Conservation (phyloP, 2,329 filamentous ascomycete genomes). For the Tolypocladium inflatum region DNA sequence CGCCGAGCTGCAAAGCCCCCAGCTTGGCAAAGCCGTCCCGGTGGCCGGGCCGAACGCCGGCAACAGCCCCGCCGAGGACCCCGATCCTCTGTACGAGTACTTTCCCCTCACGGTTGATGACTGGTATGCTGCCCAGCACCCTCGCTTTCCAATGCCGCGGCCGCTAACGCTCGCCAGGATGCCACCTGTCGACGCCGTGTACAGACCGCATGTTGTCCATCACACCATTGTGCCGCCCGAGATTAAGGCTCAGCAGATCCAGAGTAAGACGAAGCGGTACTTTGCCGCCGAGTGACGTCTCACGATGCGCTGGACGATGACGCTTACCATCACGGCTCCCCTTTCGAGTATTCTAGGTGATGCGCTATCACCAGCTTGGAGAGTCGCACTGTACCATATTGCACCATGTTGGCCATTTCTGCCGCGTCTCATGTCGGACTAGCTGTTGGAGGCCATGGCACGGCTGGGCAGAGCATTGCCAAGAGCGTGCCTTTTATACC, state of each 20-base stretch:
- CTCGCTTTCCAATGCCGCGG: not conserved
- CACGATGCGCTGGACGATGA: not conserved
- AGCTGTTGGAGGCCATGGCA: not conserved
- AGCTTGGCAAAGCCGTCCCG: conserved; percentile 28
- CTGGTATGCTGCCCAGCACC: conserved; percentile 41
- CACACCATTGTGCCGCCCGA: conserved; percentile 66
- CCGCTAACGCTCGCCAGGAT: conserved; percentile 39
- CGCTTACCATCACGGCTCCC: not conserved
- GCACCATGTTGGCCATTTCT: not conserved
- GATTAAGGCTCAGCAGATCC: conserved; percentile 57
- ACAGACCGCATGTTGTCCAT: conserved; percentile 87
- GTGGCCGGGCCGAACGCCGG: conserved; percentile 27
- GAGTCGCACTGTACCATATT: conserved; percentile 2
- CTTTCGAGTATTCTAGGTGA: not conserved
- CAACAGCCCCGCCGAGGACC: conserved; percentile 62
- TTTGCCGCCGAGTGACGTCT: conserved; percentile 52
- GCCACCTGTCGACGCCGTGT: conserved; percentile 82
- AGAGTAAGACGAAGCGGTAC: conserved; percentile 60
- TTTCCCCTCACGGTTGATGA: conserved; percentile 87
- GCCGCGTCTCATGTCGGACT: not conserved
- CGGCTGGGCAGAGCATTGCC: conserved; percentile 1
- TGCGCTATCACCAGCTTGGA: not conserved
- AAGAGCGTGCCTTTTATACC: conserved; percentile 5
- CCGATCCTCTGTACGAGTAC: conserved; percentile 86
- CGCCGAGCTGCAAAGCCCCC: conserved; percentile 42